Evolutionary conservation across 306 rosid species (phyloP).

Genomic region (Vachellia pachyceras): DNA sequence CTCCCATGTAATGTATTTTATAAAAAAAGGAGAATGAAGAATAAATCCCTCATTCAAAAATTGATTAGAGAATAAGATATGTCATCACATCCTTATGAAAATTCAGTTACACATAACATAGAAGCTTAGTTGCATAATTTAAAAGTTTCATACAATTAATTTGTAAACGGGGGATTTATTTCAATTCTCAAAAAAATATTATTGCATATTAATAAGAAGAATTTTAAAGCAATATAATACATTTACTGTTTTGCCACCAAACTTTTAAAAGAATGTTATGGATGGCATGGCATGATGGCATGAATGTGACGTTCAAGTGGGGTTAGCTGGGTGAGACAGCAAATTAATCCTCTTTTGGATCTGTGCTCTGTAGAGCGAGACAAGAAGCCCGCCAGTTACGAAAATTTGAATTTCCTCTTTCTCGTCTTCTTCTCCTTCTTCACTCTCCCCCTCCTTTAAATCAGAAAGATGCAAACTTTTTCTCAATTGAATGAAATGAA

Average conservation of each 20-base stretch:
- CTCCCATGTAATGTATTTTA: too few relatives aligned
- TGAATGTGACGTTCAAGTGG: conserved; percentile 32
- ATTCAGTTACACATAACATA: too few relatives aligned
- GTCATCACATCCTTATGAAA: too few relatives aligned
- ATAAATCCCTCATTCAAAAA: too few relatives aligned
- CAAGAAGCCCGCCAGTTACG: conserved; percentile 18
- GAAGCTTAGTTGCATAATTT: too few relatives aligned
- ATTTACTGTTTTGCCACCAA: not conserved
- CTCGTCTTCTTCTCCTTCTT: conserved; percentile 17
- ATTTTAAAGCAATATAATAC: too few relatives aligned
- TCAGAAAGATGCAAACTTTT: conserved; percentile 28
- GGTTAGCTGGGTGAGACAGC: conserved; percentile 33
- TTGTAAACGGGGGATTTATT: too few relatives aligned
- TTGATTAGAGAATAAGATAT: too few relatives aligned
- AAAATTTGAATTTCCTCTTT: conserved; percentile 55
- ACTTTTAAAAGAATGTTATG: not conserved
- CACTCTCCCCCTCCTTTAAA: conserved; percentile 21
- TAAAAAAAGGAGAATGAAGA: too few relatives aligned
- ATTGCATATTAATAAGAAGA: too few relatives aligned
- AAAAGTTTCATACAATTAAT: too few relatives aligned
- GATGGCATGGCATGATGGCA: not conserved
- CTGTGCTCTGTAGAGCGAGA: not conserved
- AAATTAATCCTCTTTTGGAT: conserved; percentile 12
- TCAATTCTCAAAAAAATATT: too few relatives aligned
- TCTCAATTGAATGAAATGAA: conserved; percentile 32